Conservation (phyloP, 345 rosid species). For the Eucalyptus cloeziana region DNA sequence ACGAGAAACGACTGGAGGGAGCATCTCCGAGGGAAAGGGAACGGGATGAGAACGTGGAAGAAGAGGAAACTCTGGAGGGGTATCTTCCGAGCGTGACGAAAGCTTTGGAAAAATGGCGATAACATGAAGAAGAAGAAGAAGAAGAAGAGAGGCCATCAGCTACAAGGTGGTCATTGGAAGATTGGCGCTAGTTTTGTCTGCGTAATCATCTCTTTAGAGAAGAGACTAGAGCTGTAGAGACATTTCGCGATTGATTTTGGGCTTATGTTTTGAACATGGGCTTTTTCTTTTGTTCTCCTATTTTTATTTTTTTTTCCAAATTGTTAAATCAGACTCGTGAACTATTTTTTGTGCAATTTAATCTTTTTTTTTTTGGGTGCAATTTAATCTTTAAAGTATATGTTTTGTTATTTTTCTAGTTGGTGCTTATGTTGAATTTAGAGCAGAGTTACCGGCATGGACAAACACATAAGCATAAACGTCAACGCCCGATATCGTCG, state of each 20-base stretch:
- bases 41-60: neutral
- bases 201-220: neutral
- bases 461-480: neutral
- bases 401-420: neutral
- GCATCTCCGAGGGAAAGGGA: neutral
- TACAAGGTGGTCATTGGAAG: neutral
- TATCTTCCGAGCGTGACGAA: neutral
- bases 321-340: neutral
- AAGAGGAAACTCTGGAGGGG: neutral
- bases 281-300: neutral
- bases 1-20: neutral
- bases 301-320: neutral
- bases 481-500: neutral
- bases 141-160: neutral
- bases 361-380: neutral
- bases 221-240: neutral
- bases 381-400: neutral
- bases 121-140: neutral
- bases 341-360: neutral
- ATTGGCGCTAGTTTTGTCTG: neutral
- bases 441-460: neutral
- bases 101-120: neutral
- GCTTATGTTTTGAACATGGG: neutral
- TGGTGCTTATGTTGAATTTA: neutral
- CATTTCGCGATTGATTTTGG: neutral